Evolutionary conservation across 1,284 basidiomycete genomes (phyloP), one percentile per base, ranked within the genome.

Genomic region (Ustilago sp.): DNA sequence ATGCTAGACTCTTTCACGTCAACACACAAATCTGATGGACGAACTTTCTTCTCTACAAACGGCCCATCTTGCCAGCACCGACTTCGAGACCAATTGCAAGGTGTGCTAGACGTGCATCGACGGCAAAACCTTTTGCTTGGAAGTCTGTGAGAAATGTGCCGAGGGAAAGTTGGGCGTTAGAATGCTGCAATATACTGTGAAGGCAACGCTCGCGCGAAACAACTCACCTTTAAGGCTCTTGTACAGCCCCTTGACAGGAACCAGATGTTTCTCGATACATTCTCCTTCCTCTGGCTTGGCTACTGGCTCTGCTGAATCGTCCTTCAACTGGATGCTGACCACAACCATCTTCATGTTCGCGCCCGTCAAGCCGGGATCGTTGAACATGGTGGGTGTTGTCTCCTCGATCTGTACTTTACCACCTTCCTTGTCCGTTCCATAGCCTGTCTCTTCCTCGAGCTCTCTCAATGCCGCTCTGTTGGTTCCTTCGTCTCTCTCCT

Each of bases 221-320:
- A 19, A 73, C 81, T 63, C 47, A 83, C 83, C 68, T 3, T 77
- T 68, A 5, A 85, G 60, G n/a, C 68, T 63, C 17, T 75, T 59
- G 15, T 71, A 76, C 4, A 85, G 72, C 0, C 74, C 68, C 15
- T 73, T 77, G 12, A 84, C 64, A 4, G 82, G 82, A 0, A 85
- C 82, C 28, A 85, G 63, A 47, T 85, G 78, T 47, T 77, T 77
- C 58, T 85, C 84, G 62, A 85, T 85, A 45, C 78, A 83, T 59
- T 85, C 84, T 8, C 84, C 84, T 50, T 83, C 83, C 47, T 85
- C 84, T 1, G 84, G 84, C 52, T 83, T 64, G 11, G 84, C 83
- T 15, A 85, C 72, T 3, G 84, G 84, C 32, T 85, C 82, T 1
- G 80, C 58, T 11, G 83, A 72, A 36, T 85, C 79, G 47, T 83